phyloP scores from a whole-genome alignment of 257 asterid species.

The Solanum virginianum region DNA sequence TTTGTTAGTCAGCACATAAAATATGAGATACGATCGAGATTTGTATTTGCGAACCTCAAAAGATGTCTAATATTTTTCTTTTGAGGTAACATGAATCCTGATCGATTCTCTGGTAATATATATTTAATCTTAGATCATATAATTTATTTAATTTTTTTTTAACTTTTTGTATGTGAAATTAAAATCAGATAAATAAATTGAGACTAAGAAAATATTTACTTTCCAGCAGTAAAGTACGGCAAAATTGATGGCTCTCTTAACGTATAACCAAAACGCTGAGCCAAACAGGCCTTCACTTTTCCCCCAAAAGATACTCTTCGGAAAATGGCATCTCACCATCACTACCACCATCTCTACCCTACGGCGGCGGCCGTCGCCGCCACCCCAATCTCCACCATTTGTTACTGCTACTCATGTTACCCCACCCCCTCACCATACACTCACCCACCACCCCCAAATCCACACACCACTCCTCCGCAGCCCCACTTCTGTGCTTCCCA shows the following conservation, averaged over 20 bases:
- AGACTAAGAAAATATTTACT: too few species aligned
- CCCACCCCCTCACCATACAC: slow-evolving; percentile 10
- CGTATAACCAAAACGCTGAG: not conserved
- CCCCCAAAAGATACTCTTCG: slow-evolving; percentile 7
- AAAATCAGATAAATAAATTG: too few species aligned
- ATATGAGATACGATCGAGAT: rapidly evolving
- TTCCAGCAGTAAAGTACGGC: too few species aligned
- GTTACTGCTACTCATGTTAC: slow-evolving; percentile 9
- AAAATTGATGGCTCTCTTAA: not conserved
- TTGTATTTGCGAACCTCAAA: too few species aligned
- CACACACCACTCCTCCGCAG: slow-evolving; percentile 18
- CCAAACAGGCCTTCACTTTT: not conserved
- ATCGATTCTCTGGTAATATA: too few species aligned
- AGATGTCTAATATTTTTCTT: too few species aligned
- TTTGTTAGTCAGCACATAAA: too few species aligned
- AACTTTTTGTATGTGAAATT: too few species aligned
- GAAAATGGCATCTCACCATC: slow-evolving; percentile 48
- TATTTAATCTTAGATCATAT: too few species aligned
- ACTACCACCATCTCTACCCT: slow-evolving; percentile 17
- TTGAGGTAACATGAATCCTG: too few species aligned
- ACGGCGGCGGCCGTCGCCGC: slow-evolving; percentile 13
- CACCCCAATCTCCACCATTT: slow-evolving; percentile 12
- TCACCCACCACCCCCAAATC: slow-evolving; percentile 26
- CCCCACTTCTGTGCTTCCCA: slow-evolving; percentile 10
- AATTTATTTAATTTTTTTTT: too few species aligned